These are phyloP conservation scores for Termitomyces sp. DNA, from an alignment of 768 basidiomycete genomes.

Conservation along the genomic window DNA sequence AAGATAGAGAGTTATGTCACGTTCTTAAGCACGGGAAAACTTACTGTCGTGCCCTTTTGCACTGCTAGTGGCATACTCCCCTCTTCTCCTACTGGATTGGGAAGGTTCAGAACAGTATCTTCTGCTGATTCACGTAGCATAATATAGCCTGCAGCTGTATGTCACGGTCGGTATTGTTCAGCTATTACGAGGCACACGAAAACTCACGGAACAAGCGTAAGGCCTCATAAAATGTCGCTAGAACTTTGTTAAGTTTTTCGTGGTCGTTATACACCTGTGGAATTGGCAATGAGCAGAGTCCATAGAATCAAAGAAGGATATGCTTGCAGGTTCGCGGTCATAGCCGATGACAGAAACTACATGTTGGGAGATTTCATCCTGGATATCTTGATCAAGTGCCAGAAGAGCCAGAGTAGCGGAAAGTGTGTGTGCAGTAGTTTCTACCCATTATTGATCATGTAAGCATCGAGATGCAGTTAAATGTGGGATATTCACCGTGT, in stretches of 20 bases:
- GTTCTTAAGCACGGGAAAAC: not conserved
- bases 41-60: conserved; percentile 25
- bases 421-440: conserved; percentile 39
- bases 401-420: conserved; percentile 37
- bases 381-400: conserved; percentile 33
- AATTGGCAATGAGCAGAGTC: not conserved
- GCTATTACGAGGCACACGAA: not conserved
- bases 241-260: conserved; percentile 33
- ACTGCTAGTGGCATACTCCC: conserved; percentile 29
- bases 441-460: conserved; percentile 15
- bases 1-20: not conserved
- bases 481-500: conserved; percentile 32
- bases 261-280: conserved; percentile 37
- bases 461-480: not conserved
- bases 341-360: conserved; percentile 28
- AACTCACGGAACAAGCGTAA: conserved; percentile 35
- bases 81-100: conserved; percentile 32
- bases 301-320: not conserved
- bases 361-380: conserved; percentile 34
- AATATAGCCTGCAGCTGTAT: conserved; percentile 30
- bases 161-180: not conserved
- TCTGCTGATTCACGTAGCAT: conserved; percentile 35
- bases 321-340: conserved; percentile 25
- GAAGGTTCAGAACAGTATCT: conserved; percentile 35
- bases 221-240: conserved; percentile 36